A percentile compares a stretch with the other conserved stretches of the same genome.
Conservation (phyloP, 2,329 filamentous ascomycete genomes). For the Stenocarpella maydis region DNA sequence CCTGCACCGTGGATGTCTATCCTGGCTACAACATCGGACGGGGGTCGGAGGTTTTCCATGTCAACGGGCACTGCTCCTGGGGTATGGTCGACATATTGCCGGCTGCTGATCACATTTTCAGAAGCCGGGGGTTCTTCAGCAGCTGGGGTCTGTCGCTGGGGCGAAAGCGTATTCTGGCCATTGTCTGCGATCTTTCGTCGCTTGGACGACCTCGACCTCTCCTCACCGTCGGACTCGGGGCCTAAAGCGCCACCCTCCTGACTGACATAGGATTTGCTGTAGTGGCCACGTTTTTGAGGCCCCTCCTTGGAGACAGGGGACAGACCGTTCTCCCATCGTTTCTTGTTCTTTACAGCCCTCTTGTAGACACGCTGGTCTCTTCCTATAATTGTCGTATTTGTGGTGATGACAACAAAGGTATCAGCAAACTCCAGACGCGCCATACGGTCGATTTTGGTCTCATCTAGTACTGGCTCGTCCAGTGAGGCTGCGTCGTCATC, state of each 20-base stretch:
- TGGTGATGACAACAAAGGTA: constrained; percentile 31
- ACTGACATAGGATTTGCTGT: constrained; percentile 72
- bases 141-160: constrained; percentile 30
- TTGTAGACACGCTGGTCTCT: constrained; percentile 40
- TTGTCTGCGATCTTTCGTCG: constrained; percentile 55
- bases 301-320: constrained; percentile 56
- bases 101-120: constrained; percentile 59
- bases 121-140: constrained; percentile 37
- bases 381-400: constrained; percentile 33
- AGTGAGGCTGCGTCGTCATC: constrained; percentile 14
- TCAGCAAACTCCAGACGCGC: constrained; percentile 32
- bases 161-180: constrained; percentile 35
- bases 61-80: constrained; percentile 68
- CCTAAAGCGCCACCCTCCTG: constrained; percentile 75
- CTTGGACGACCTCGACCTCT: constrained; percentile 54
- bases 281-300: constrained; percentile 58
- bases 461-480: constrained; percentile 17
- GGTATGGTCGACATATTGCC: constrained; percentile 68
- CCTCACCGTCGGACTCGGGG: constrained; percentile 66
- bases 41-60: constrained; percentile 65
- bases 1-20: constrained; percentile 77
- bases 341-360: constrained; percentile 62
- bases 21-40: constrained; percentile 69
- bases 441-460: background rate
- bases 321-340: constrained; percentile 57